Evolutionary conservation across 768 basidiomycete genomes (phyloP), one percentile per base, ranked within the genome.

Genomic region (Phaeotremella fagi): DNA sequence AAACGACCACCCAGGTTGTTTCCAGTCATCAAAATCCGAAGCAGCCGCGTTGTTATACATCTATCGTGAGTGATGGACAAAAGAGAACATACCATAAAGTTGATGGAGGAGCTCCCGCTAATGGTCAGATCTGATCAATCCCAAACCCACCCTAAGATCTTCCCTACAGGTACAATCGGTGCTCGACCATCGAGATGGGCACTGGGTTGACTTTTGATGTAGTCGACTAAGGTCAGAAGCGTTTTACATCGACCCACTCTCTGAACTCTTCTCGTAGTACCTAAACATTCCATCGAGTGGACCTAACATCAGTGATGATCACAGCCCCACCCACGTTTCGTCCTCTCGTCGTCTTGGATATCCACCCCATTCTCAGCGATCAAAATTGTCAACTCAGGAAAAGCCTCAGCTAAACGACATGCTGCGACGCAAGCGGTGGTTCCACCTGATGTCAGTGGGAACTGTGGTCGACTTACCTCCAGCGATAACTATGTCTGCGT

Each of bases 21-120:
- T 12, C 59, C 59, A 60, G 33, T 60, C 59, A 29, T 60, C 54
- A 48, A 56, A 60, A 48, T 60, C 59, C 3, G 59, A 60, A 3
- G 54, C 50, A 1, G 59, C 49, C 3, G 59, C 52, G 41, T 50
- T 56, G 26, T 56, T 56, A 48, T 60, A 60, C 44, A 60, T 60
- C 58, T 60, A 38, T 12, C 12, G 18, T 24, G 7, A 5, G 18
- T 45, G 24, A 51, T 47, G n/a, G 16, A 15, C 29, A 41, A 41
- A 22, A 6, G 38, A 41, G 7, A 22, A 12, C 16, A 11, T 6
- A 9, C 38, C 12, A 22, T 18, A 41, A 12, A 41, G 38, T n/a
- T 35, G 11, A 6, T 18, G 38, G 18, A 22, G 20, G 7, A 41
- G 38, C 22, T n/a, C 4, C 4, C n/a, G 37, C 16, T n/a, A 16